Evolutionary conservation across 1,284 basidiomycete genomes (phyloP).

Genomic region (Cryptococcus sp.): DNA sequence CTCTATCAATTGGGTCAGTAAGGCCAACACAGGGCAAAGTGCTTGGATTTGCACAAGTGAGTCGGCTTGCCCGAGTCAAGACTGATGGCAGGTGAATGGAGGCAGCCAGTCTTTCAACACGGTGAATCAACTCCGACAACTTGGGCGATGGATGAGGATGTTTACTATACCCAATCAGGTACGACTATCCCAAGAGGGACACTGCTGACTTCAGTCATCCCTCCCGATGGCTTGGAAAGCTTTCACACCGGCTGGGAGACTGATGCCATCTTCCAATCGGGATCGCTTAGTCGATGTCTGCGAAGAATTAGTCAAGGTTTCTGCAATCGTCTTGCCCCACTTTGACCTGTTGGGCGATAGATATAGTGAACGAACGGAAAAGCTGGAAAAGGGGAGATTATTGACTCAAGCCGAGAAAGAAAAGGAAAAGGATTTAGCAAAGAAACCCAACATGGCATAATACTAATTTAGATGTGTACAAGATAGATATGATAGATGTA

Average conservation of each 20-base stretch:
- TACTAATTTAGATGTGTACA: too few species aligned
- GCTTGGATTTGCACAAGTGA: conserved; percentile 37
- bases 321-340: conserved; percentile 30
- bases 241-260: conserved; percentile 34
- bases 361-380: conserved; percentile 44
- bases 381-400: conserved; percentile 33
- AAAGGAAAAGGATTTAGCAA: conserved; percentile 13
- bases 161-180: conserved; percentile 28
- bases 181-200: neutral
- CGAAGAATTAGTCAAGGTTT: conserved; percentile 43
- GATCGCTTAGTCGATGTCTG: conserved; percentile 48
- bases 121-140: conserved; percentile 41
- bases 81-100: conserved; percentile 40
- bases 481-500: too few species aligned
- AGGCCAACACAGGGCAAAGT: conserved; percentile 46
- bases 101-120: conserved; percentile 48
- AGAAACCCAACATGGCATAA: neutral
- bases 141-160: conserved; percentile 47
- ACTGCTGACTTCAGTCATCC: conserved; percentile 31
- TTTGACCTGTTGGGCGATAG: conserved; percentile 33
- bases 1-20: conserved; percentile 40
- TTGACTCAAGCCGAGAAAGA: conserved; percentile 43
- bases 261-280: conserved; percentile 44
- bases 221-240: conserved; percentile 46
- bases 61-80: conserved; percentile 25